A percentile compares a stretch with the other conserved stretches of the same genome.
phyloP scores from a whole-genome alignment of 116 monocot species.

The Papilionanthe hybrid region DNA sequence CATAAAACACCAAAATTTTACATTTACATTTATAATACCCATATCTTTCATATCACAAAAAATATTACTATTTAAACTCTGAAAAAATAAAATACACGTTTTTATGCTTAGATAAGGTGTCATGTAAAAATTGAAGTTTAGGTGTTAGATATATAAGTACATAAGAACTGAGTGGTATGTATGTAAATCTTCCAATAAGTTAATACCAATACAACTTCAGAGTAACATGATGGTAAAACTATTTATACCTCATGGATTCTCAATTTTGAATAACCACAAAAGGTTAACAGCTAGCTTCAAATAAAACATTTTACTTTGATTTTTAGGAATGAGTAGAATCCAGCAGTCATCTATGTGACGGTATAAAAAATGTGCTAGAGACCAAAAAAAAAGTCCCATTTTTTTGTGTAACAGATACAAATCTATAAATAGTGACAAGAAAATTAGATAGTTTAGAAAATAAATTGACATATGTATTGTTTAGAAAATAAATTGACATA shows the following conservation, averaged over 20 bases:
- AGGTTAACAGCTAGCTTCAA: not conserved
- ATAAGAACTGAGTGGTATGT: too few relatives aligned
- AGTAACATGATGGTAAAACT: not conserved
- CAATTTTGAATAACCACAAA: not conserved
- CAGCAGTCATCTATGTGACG: not conserved
- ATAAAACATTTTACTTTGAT: not conserved
- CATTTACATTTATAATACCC: too few relatives aligned
- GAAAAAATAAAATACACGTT: too few relatives aligned
- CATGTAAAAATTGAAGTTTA: too few relatives aligned
- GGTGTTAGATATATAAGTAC: too few relatives aligned
- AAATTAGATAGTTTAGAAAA: not conserved
- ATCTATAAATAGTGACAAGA: not conserved
- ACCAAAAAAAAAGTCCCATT: not conserved
- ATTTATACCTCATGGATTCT: not conserved
- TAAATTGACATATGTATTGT: slow-evolving; percentile 15
- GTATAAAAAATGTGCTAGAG: not conserved
- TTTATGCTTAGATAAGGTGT: too few relatives aligned
- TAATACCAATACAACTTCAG: not conserved
- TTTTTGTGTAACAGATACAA: not conserved
- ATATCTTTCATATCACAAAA: too few relatives aligned
- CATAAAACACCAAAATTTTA: too few relatives aligned
- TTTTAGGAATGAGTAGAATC: not conserved
- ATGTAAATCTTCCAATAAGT: not conserved
- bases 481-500: not conserved
- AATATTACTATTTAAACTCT: too few relatives aligned